Percentiles rank a stretch among this genome's conserved stretches.
These are phyloP conservation scores for Penicillium subrubescens DNA, from an alignment of 495 filamentous ascomycete genomes.

Conservation along the genomic window DNA sequence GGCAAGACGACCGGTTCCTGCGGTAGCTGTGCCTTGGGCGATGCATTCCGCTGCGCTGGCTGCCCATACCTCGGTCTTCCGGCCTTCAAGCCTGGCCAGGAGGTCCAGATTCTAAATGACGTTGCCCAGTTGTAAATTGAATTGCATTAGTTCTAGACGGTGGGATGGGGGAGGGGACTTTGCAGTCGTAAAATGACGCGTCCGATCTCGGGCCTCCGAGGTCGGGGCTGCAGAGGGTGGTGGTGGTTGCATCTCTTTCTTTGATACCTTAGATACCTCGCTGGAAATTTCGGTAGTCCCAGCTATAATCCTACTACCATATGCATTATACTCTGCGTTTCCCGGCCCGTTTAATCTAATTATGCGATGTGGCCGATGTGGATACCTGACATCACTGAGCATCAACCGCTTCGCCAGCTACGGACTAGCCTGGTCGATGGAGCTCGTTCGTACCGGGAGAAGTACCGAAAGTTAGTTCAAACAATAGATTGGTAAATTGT, in stretches of 20 bases:
- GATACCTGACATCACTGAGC: constrained; percentile 10
- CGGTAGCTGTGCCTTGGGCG: constrained; percentile 88
- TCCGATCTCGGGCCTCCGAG: neutral
- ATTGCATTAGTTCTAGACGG: neutral
- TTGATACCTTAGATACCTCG: constrained; percentile 17
- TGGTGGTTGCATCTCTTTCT: constrained; percentile 8
- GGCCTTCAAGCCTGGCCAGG: constrained; percentile 94
- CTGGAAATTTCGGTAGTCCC: constrained; percentile 7
- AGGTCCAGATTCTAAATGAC: constrained; percentile 83
- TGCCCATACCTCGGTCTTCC: constrained; percentile 94
- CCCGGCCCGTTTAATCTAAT: neutral
- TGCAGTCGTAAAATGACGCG: neutral
- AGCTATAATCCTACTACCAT: constrained; percentile 11
- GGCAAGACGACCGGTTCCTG: constrained; percentile 88
- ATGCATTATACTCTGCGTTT: neutral
- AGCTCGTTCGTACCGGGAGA: neutral
- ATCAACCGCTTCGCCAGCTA: neutral
- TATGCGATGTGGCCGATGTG: neutral
- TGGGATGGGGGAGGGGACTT: neutral
- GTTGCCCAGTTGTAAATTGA: constrained; percentile 71
- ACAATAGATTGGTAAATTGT: neutral
- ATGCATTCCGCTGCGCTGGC: constrained; percentile 62
- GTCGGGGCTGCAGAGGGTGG: neutral
- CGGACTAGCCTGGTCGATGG: neutral
- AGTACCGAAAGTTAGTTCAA: neutral